These are phyloP conservation scores for Bifiguratus adelaidae DNA, from an alignment of 192 early-diverging fungal species.

Conservation along the genomic window DNA sequence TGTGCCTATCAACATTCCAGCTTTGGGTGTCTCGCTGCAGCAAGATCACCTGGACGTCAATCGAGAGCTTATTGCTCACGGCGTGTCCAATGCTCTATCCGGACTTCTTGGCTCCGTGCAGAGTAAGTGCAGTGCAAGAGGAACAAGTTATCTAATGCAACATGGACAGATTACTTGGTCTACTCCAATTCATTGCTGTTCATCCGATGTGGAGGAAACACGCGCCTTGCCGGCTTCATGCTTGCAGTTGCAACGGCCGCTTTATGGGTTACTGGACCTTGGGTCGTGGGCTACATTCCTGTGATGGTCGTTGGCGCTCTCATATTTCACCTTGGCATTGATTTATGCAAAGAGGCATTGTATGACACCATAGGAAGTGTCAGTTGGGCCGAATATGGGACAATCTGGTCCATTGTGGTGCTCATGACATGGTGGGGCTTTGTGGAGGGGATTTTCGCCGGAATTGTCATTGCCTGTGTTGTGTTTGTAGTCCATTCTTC, in stretches of 20 bases:
- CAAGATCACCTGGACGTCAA: constrained; percentile 80
- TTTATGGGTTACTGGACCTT: constrained; percentile 72
- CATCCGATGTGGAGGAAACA: constrained; percentile 83
- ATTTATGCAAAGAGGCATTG: constrained; percentile 83
- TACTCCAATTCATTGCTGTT: constrained; percentile 89
- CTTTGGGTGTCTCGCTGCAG: constrained; percentile 81
- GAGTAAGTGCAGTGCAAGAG: constrained; percentile 39
- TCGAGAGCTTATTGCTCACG: constrained; percentile 86
- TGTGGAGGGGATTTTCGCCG: constrained; percentile 90
- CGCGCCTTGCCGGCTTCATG: constrained; percentile 75
- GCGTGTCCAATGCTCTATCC: constrained; percentile 74
- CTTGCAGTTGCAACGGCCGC: constrained; percentile 60
- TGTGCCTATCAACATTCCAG: constrained; percentile 95
- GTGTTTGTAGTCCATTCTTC: constrained; percentile 84
- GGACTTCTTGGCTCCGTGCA: constrained; percentile 70
- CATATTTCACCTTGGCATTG: constrained; percentile 93
- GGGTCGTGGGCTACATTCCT: constrained; percentile 86
- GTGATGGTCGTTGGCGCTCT: constrained; percentile 87
- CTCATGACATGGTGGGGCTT: constrained; percentile 87
- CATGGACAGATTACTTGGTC: constrained; percentile 65
- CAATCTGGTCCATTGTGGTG: constrained; percentile 72
- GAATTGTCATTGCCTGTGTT: constrained; percentile 84
- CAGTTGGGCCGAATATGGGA: constrained; percentile 82
- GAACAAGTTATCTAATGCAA: neutral
- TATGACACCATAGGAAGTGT: constrained; percentile 78